phyloP scores from a whole-genome alignment of 108 stramenopile genomes.

The Heterococcus sp. region DNA sequence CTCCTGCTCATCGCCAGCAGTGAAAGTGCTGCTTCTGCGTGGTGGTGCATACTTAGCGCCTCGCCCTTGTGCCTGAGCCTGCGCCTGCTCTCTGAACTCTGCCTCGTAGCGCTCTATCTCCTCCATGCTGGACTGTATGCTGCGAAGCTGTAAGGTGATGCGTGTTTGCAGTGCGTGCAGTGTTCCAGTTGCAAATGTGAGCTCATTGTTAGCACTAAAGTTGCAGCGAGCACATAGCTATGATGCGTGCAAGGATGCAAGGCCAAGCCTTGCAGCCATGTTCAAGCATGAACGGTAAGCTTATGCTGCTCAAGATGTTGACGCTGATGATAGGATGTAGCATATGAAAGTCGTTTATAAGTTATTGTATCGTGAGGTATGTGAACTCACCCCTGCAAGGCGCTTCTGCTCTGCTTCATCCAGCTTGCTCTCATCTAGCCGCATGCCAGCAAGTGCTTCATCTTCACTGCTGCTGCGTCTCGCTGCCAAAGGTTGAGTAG shows the following conservation, averaged over 20 bases:
- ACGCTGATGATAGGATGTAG: neutral
- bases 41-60: no score
- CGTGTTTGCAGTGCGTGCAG: neutral
- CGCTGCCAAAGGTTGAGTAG: no score
- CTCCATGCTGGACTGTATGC: neutral
- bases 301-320: neutral
- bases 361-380: no score
- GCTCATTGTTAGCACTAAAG: neutral
- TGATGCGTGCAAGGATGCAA: neutral
- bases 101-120: neutral
- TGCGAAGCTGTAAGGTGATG: neutral
- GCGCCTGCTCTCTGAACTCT: neutral
- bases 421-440: neutral
- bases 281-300: neutral
- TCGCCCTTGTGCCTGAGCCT: neutral
- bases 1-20: neutral
- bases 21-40: no score
- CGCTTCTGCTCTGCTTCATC: neutral
- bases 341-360: neutral
- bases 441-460: neutral
- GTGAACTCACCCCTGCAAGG: neutral
- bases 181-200: neutral
- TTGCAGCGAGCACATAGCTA: neutral
- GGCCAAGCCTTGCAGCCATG: neutral
- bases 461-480: no score